These are phyloP conservation scores for Backusella westeae DNA, from an alignment of 192 early-diverging fungal genomes.

Conservation along the genomic window DNA sequence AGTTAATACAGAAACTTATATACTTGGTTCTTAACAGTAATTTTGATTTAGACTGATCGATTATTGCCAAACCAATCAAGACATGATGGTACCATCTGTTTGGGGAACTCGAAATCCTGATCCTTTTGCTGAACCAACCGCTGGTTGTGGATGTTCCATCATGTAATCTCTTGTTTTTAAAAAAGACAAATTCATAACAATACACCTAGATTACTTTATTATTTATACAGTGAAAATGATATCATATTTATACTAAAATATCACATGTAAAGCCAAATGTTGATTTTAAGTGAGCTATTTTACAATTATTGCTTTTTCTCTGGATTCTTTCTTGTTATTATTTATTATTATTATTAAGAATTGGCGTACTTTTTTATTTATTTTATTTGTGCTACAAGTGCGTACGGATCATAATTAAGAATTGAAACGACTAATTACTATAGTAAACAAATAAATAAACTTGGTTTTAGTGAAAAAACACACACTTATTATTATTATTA, in stretches of 20 bases:
- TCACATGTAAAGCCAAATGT: not conserved
- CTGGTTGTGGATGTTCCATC: constrained; percentile 4
- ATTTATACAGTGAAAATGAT: not conserved
- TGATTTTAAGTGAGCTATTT: too few species aligned
- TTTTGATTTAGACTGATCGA: constrained; percentile 23
- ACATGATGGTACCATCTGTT: constrained; percentile 27
- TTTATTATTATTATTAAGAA: too few species aligned
- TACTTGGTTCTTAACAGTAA: not conserved
- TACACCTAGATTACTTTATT: too few species aligned
- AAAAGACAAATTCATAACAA: not conserved
- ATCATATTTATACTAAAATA: not conserved
- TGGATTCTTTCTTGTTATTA: too few species aligned
- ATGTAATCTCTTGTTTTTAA: not conserved
- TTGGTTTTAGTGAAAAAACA: too few species aligned
- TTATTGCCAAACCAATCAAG: constrained; percentile 24
- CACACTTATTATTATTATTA: too few species aligned
- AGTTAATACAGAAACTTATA: not conserved
- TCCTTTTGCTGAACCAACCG: constrained; percentile 22
- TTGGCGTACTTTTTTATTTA: too few species aligned
- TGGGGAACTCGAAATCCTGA: constrained; percentile 25
- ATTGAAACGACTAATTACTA: too few species aligned
- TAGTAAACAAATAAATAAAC: too few species aligned
- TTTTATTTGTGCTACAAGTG: too few species aligned
- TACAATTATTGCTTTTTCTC: too few species aligned
- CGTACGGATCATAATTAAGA: too few species aligned